phyloP scores from a whole-genome alignment of 2,329 filamentous ascomycete species.

The Hymenoscyphus scutula region DNA sequence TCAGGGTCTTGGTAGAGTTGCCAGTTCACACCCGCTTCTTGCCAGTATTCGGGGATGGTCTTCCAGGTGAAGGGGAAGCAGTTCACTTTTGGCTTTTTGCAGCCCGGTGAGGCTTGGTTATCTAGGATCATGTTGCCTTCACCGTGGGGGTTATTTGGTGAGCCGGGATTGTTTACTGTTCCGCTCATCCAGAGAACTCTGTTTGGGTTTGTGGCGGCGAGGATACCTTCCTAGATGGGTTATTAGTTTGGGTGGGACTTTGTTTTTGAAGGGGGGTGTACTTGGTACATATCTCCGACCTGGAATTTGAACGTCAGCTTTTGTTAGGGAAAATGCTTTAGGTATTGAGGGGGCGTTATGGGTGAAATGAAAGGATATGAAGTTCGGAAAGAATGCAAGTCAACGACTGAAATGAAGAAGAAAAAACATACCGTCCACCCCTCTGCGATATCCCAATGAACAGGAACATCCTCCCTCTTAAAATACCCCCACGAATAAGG shows the following conservation, averaged over 20 bases:
- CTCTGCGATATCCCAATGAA: slow-evolving; percentile 54
- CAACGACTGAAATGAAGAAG: too few species aligned
- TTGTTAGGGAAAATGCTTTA: neutral
- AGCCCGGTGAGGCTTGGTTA: slow-evolving; percentile 38
- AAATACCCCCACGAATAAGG: slow-evolving; percentile 53
- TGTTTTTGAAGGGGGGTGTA: neutral
- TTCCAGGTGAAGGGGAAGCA: slow-evolving; percentile 49
- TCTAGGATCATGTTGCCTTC: slow-evolving; percentile 35
- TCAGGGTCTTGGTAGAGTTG: slow-evolving; percentile 45
- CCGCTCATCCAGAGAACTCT: slow-evolving; percentile 51
- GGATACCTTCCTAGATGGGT: slow-evolving; percentile 43
- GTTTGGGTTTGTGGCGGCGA: slow-evolving; percentile 53
- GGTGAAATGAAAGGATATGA: neutral
- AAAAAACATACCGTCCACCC: slow-evolving; percentile 44
- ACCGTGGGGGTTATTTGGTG: slow-evolving; percentile 13
- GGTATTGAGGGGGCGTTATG: neutral
- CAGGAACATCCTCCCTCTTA: slow-evolving; percentile 50
- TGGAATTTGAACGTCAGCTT: neutral
- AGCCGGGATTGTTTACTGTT: slow-evolving; percentile 50
- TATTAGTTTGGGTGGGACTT: neutral
- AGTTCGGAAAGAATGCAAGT: neutral
- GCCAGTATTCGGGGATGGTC: slow-evolving; percentile 43
- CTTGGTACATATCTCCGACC: slow-evolving; percentile 48
- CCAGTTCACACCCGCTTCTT: slow-evolving; percentile 45
- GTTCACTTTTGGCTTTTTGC: slow-evolving; percentile 34